phyloP scores from a whole-genome alignment of 305 asterid species.

The Fraxinus paxiana region DNA sequence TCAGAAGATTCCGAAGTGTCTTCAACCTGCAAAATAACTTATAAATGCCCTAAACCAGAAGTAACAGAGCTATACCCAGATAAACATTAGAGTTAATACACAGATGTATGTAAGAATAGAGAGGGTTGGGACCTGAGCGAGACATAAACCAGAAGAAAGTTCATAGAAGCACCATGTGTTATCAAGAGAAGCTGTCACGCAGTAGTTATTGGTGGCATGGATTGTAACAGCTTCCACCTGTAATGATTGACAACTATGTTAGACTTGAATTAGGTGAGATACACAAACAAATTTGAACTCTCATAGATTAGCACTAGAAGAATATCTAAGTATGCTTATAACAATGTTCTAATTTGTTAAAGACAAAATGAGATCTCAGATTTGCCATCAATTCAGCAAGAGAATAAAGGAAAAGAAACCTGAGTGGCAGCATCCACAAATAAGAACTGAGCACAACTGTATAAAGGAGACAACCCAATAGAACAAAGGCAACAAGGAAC shows the following conservation, averaged over 20 bases:
- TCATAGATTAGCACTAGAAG: background rate
- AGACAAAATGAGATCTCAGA: background rate
- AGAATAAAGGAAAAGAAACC: background rate
- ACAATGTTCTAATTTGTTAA: background rate
- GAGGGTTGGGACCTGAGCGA: slow-evolving; percentile 60
- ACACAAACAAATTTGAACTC: background rate
- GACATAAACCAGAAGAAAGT: slow-evolving; percentile 86
- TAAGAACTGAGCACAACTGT: background rate
- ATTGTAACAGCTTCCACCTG: slow-evolving; percentile 98
- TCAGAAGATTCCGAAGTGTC: slow-evolving; percentile 66
- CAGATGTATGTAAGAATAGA: slow-evolving; percentile 17
- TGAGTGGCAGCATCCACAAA: background rate
- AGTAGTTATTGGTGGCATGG: slow-evolving; percentile 88
- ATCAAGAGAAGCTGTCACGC: slow-evolving; percentile 93
- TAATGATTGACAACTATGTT: slow-evolving; percentile 4
- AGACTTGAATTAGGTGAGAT: background rate
- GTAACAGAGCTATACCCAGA: background rate
- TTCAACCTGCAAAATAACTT: slow-evolving; percentile 54
- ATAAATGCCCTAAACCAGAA: slow-evolving; percentile 6
- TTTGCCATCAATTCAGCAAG: background rate
- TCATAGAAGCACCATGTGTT: slow-evolving; percentile 95
- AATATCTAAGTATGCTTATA: background rate
- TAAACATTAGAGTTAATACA: background rate
- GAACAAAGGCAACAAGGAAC: background rate
- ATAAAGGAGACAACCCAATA: background rate